Evolutionary conservation across 2,329 filamentous ascomycete species (phyloP).

Genomic region (Acrodontium crateriforme): DNA sequence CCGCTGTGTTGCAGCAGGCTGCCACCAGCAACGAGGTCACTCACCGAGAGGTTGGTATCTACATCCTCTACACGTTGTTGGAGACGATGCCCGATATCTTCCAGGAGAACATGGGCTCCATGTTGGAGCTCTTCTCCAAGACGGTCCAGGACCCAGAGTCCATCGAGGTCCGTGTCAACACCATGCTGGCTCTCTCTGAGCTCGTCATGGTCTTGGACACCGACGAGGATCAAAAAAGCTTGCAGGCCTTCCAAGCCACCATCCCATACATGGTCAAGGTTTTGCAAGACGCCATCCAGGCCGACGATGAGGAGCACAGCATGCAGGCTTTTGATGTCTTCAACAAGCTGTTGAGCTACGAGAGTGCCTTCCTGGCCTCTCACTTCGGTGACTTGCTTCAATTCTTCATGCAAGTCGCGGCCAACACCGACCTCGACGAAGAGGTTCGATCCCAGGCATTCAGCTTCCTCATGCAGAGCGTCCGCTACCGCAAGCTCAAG

Average conservation of each 20-base stretch:
- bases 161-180: slow-evolving; percentile 86
- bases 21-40: slow-evolving; percentile 59
- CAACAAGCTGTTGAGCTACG: slow-evolving; percentile 85
- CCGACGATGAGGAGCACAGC: slow-evolving; percentile 63
- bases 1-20: slow-evolving; percentile 65
- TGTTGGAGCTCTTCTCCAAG: slow-evolving; percentile 71
- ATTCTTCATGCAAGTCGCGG: slow-evolving; percentile 83
- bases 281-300: slow-evolving; percentile 68
- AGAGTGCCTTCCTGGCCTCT: slow-evolving; percentile 65
- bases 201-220: slow-evolving; percentile 77
- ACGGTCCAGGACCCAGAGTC: slow-evolving; percentile 87
- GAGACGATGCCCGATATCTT: slow-evolving; percentile 80
- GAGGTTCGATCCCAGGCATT: slow-evolving; percentile 82
- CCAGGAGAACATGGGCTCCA: slow-evolving; percentile 61
- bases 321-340: slow-evolving; percentile 93
- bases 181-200: slow-evolving; percentile 77
- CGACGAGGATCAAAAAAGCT: slow-evolving; percentile 63
- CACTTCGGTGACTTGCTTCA: slow-evolving; percentile 83
- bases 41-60: slow-evolving; percentile 85
- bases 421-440: slow-evolving; percentile 63
- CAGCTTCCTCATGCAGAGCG: slow-evolving; percentile 83
- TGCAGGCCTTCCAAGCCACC: slow-evolving; percentile 63
- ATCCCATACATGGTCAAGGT: slow-evolving; percentile 82
- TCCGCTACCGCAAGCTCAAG: slow-evolving; percentile 88
- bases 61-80: slow-evolving; percentile 82